Evolutionary conservation across 768 basidiomycete genomes (phyloP), one percentile per base, ranked within the genome.

Genomic region (Boletus vermiculosoides): DNA sequence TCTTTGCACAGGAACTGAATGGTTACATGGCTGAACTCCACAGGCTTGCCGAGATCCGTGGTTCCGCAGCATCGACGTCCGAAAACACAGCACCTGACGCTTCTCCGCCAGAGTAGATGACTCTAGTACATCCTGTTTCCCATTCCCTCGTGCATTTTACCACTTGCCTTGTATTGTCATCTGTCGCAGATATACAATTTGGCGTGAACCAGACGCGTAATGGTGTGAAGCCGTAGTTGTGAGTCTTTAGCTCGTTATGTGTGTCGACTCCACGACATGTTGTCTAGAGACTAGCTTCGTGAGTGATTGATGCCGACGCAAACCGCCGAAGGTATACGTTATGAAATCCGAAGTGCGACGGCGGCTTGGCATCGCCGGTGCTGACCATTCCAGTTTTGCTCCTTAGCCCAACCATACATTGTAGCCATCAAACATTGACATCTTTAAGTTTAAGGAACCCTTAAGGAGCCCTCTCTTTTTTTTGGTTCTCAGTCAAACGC

Each of bases 21-120:
- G 58, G 57, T 3, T 74, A 72, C 53, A 71, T 74, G 71, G 45
- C 54, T 10, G 72, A 72, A 45, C 59, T 72, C 2, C 60, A 52
- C 28, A 71, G 67, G 23, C 67, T 67, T 30, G 61, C 65, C 23
- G 51, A 70, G 39, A 34, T 25, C 13, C 61, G 55, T 7, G 45
- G 37, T 16, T 36, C 59, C 16, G 16, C 49, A 53, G 36, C 36
- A 48, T 52, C 63, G 8, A 49, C 45, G 0, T 47, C 39, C 2
- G 49, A 45, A 44, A 34, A 54, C 25, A 54, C 55, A 40, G 33
- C 46, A 50, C 23, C 56, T 20, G 39, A 39, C 31, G 4, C 45
- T 9, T 36, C 45, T 33, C 49, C 62, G 9, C 25, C 56, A 6
- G 54, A 64, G 46, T 71, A 64, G 60, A 46, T 50, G 18, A 6